Base-by-base conservation (phyloP, 306 rosid species). In the Trichosanthes truncata region DNA sequence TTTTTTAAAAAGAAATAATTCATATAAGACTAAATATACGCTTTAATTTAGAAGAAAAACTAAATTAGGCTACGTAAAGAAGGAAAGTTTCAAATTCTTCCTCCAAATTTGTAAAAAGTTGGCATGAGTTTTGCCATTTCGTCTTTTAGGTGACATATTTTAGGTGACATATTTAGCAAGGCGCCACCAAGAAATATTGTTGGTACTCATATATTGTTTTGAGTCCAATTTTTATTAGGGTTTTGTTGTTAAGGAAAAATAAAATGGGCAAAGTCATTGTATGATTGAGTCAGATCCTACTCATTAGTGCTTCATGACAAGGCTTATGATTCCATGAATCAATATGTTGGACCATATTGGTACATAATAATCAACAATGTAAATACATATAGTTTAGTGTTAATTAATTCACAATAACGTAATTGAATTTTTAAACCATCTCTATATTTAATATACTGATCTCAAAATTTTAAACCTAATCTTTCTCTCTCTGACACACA, bases 221-320 rank as follows among this genome's bases (percentile, higher is more conserved):
- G 41, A 33, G 15, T 33, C 51, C 75, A 21, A 59, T 41, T 69
- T 69, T 4, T 13, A 4, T 21, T 41, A 41, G 8, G 10, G 33
- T 38, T 35, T 41, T 29, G 33, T 2, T n/a, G 53, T 40, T 21
- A 69, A 69, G n/a, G 77, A 25, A 72, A 72, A 71, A 18, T 46
- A 46, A 73, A 73, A 73, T 73, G 36, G 76, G 35, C 0, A 67
- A 71, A 71, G 56, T 48, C 38, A 26, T 25, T 26, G 40, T 48
- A 26, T 9, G 57, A 74, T 74, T 26, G 78, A 74, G 61, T 74
- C 78, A 49, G 78, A 74, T 74, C 43, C 78, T 72, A 72, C 77
- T 72, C 25, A 72, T 25, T 14, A 72, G 77, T 72, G 77, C 77
- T 46, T 45, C 23, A 35, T 72, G 77, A 72, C 77, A 72, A 46